Evolutionary conservation across 2,329 filamentous ascomycete genomes (phyloP).

Genomic region (Trichoderma sp.): DNA sequence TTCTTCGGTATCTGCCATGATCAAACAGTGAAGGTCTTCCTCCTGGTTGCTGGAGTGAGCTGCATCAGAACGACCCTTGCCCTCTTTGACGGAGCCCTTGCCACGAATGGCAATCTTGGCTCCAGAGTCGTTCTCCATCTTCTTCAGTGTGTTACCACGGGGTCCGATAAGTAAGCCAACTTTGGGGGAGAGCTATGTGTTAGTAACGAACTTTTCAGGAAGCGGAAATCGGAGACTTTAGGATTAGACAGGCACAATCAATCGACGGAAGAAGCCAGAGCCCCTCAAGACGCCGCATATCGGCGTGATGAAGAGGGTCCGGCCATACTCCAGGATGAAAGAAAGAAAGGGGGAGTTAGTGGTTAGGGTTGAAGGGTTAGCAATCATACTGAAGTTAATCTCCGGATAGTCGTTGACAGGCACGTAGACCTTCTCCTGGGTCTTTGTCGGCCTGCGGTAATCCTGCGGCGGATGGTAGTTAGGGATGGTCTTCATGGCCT

Average conservation of each 20-base stretch:
- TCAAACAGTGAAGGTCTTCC: conserved; percentile 97
- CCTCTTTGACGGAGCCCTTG: conserved; percentile 99
- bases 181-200: conserved; percentile 90
- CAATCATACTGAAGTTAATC: conserved; percentile 99
- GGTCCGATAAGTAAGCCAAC: conserved; percentile 99
- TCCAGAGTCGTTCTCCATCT: conserved; percentile 96
- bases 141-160: conserved; percentile 99
- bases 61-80: conserved; percentile 97
- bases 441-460: conserved; percentile 98
- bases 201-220: conserved; percentile 62
- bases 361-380: conserved; percentile 93
- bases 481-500: conserved; percentile 99
- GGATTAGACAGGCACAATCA: conserved; percentile 41
- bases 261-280: conserved; percentile 41
- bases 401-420: conserved; percentile 99
- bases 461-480: conserved; percentile 99
- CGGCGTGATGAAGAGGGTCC: conserved; percentile 42
- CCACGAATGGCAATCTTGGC: conserved; percentile 99
- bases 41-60: conserved; percentile 99
- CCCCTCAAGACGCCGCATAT: conserved; percentile 39
- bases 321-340: conserved; percentile 49
- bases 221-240: conserved; percentile 26
- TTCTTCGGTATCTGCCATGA: conserved; percentile 99
- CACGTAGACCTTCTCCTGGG: conserved; percentile 99
- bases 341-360: conserved; percentile 46